A percentile compares a stretch with the other conserved stretches of the same genome.
phyloP scores from a whole-genome alignment of 2,329 filamentous ascomycete species.

The Colletotrichum sp. region DNA sequence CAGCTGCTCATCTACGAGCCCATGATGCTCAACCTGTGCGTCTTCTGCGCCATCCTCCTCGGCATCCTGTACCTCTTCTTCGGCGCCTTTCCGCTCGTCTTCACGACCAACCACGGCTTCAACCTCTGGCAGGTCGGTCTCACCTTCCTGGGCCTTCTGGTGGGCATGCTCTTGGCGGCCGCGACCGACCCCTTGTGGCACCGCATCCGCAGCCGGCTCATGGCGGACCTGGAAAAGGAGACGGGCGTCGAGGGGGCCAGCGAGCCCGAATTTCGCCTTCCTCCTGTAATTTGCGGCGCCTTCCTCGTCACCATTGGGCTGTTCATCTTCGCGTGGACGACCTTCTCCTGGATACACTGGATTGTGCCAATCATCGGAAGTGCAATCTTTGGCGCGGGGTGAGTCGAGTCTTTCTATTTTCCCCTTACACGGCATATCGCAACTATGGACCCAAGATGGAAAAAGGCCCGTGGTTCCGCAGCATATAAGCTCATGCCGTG shows the following conservation, averaged over 20 bases:
- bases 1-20: constrained; percentile 81
- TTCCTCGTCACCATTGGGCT: constrained; percentile 80
- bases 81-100: constrained; percentile 84
- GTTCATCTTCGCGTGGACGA: constrained; percentile 91
- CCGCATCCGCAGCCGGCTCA: constrained; percentile 61
- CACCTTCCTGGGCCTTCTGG: constrained; percentile 74
- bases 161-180: constrained; percentile 71
- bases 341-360: constrained; percentile 76
- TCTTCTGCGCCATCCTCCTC: constrained; percentile 84
- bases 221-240: constrained; percentile 55
- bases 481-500: not conserved
- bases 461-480: constrained; percentile 14
- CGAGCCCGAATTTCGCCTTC: constrained; percentile 88
- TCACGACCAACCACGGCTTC: constrained; percentile 76
- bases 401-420: constrained; percentile 38
- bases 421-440: constrained; percentile 17
- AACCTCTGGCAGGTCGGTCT: constrained; percentile 81
- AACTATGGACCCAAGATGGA: constrained; percentile 12
- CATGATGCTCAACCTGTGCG: constrained; percentile 83
- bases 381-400: constrained; percentile 73
- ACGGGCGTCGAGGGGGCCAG: constrained; percentile 60
- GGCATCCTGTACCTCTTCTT: constrained; percentile 92
- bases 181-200: constrained; percentile 70
- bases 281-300: constrained; percentile 76
- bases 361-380: constrained; percentile 78